phyloP scores from a whole-genome alignment of 2,329 filamentous ascomycete genomes.

The Teratosphaeria destructans region DNA sequence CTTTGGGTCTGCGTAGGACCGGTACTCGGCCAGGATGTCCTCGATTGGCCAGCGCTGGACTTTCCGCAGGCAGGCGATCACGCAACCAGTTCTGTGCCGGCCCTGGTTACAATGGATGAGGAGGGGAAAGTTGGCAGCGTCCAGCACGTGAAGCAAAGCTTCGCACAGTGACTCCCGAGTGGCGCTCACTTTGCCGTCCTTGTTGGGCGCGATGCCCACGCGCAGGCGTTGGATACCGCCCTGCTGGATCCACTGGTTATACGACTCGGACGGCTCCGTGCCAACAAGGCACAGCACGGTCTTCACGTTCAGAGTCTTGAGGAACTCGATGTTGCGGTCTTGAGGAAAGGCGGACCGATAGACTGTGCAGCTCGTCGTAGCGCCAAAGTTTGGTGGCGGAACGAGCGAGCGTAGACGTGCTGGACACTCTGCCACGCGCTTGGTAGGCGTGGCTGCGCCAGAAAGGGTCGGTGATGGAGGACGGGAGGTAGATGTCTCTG shows the following conservation, averaged over 20 bases:
- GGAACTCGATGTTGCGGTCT: slow-evolving; percentile 57
- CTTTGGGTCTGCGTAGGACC: slow-evolving; percentile 46
- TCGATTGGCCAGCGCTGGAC: slow-evolving; percentile 56
- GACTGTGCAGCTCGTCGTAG: slow-evolving; percentile 59
- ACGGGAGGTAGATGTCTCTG: slow-evolving; percentile 10
- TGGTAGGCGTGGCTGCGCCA: slow-evolving; percentile 10
- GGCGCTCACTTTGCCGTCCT: slow-evolving; percentile 55
- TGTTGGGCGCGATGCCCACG: slow-evolving; percentile 78
- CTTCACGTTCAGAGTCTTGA: slow-evolving; percentile 59
- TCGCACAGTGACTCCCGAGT: slow-evolving; percentile 56
- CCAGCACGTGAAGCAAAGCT: slow-evolving; percentile 61
- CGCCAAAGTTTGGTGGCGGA: slow-evolving; percentile 65
- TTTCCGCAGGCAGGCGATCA: slow-evolving; percentile 70
- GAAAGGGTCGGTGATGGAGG: slow-evolving; percentile 18
- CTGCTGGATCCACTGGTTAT: slow-evolving; percentile 50
- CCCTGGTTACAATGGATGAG: slow-evolving; percentile 91
- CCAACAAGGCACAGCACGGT: slow-evolving; percentile 59
- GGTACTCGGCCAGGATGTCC: slow-evolving; percentile 62
- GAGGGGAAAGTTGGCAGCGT: slow-evolving; percentile 65
- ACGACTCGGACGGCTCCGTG: slow-evolving; percentile 37
- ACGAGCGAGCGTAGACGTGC: slow-evolving; percentile 28
- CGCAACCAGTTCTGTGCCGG: slow-evolving; percentile 84
- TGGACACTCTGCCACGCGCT: slow-evolving; percentile 16
- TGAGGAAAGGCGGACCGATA: slow-evolving; percentile 77
- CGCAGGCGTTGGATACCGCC: slow-evolving; percentile 63